Evolutionary conservation across 768 basidiomycete genomes (phyloP), one percentile per base, ranked within the genome.

Genomic region (Boletus vermiculosoides): DNA sequence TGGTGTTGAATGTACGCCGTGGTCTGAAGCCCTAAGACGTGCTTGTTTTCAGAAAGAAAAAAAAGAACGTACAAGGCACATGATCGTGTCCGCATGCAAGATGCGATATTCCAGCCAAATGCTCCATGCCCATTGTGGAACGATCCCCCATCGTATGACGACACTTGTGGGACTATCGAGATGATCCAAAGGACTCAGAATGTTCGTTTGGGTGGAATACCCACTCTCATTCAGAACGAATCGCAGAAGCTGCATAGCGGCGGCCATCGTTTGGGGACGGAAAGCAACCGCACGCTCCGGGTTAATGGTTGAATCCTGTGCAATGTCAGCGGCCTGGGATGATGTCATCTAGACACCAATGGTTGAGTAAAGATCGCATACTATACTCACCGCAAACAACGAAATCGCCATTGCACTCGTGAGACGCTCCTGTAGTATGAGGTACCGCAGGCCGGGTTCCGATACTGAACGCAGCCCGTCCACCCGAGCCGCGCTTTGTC

Each of bases 101-200:
- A 73, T 66, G 22, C 82, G 77, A 56, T 74, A 73, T 62, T 88
- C 87, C 46, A 72, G 67, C 85, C 87, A 90, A 8, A 78, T 68
- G 12, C 66, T 70, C 88, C 90, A 92, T 52, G 75, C 76, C 88
- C 88, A 90, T 1, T 80, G 77, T 3, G 87, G 67, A 12, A 79
- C 71, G 12, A 76, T 60, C 31, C 83, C 81, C 83, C 84, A 89
- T 57, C 72, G 72, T n/a, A 87, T 52, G n/a, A 90, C 66, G 22
- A 87, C 75, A 7, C 46, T 68, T 56, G 80, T 78, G 12, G 85
- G 69, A 45, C 63, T 54, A 65, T 84, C 80, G 7, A 79, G 66
- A 20, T 61, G 52, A 28, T 58, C 44, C 16, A 47, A 61, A 28
- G 63, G 70, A 56, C 39, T 45, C 30, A 58, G 36, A 40, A 50